Evolutionary conservation across 2,329 filamentous ascomycete species (phyloP), one percentile per base, ranked within the genome.

Genomic region (Colletotrichum destructivum): DNA sequence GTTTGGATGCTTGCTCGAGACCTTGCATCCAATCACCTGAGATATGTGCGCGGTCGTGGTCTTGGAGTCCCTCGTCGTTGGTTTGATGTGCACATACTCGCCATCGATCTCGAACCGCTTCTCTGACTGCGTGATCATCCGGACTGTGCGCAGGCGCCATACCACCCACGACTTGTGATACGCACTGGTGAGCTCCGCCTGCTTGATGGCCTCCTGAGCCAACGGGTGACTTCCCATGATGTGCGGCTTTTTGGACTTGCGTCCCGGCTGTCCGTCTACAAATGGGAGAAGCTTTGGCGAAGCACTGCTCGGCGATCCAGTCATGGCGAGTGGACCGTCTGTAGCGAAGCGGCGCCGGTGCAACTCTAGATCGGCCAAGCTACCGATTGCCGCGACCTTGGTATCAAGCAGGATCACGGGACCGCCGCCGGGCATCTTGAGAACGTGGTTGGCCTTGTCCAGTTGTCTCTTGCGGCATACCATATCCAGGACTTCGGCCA

Each of bases 71-170:
- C 86, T 87, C 67, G 92, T 90, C 2, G 89, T 87, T 35, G 94
- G 93, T 88, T 94, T 92, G 76, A 97, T 94, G 81, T 96, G 93
- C 73, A 97, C 90, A 80, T 95, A 96, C 79, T 97, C 94, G 71
- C 93, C 93, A 76, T 96, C 94, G 75, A 97, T 94, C 57, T 93
- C 91, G 52, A 96, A 84, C 12, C 94, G 89, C 69, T 93, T 90
- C 76, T 95, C 92, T 72, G 93, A 93, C 77, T 92, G 89, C 4
- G 90, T 91, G 52, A 93, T 91, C 76, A 96, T 92, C 31, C 93
- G 91, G 88, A 96, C 94, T 11, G 93, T 91, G 81, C 95, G 93
- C 81, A 95, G 94, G 74, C 94, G 90, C 84, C 92, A 93, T 18
- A 97, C 94, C 15, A 90, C 91, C 81, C 94, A 96, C 76, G 92